Evolutionary conservation across 169 alveolate species (phyloP).

Genomic region (Ichthyophthirius multifiliis): DNA sequence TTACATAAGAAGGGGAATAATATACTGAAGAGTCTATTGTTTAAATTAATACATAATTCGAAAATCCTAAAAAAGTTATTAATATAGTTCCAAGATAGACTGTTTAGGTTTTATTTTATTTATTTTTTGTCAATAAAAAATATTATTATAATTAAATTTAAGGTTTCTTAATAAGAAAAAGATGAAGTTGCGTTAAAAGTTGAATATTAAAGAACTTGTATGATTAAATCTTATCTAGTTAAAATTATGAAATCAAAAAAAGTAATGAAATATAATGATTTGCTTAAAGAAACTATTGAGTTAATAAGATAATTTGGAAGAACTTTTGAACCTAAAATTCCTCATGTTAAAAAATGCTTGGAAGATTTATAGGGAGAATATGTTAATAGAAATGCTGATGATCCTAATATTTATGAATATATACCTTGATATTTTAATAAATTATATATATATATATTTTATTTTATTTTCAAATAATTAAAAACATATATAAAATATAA

Average conservation of each 20-base stretch:
- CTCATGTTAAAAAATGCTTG: neutral
- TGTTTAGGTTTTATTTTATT: neutral
- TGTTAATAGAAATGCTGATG: neutral
- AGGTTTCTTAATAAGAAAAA: no score
- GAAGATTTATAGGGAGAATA: neutral
- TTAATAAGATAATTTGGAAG: neutral
- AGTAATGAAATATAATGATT: neutral
- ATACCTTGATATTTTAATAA: no score
- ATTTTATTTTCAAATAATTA: no score
- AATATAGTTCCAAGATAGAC: neutral
- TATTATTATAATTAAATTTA: no score
- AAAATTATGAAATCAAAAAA: neutral
- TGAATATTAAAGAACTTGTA: conserved; percentile 1
- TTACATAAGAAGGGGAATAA: neutral
- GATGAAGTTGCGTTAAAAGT: no score
- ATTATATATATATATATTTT: no score
- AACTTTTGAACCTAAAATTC: neutral
- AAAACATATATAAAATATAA: no score
- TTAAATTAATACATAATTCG: neutral
- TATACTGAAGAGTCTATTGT: neutral
- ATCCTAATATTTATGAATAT: neutral
- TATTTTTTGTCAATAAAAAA: neutral
- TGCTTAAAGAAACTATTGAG: neutral
- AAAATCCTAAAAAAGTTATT: neutral
- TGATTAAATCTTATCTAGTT: neutral